Evolutionary conservation across 768 basidiomycete genomes (phyloP), one percentile per base, ranked within the genome.

Genomic region (Phylloporus sp.): DNA sequence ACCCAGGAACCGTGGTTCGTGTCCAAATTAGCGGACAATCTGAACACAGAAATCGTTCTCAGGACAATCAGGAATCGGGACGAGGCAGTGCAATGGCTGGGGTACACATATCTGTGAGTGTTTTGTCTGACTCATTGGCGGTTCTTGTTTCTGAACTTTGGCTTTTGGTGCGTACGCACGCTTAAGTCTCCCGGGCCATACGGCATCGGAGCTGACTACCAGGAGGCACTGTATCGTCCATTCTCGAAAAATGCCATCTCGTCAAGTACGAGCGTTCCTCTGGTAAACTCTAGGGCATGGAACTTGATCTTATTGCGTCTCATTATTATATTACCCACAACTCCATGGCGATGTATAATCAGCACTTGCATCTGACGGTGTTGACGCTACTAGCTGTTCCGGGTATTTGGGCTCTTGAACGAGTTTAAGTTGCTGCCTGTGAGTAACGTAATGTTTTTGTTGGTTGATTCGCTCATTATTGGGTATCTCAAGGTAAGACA

Each of bases 41-140:
- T 98, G 60, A 98, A 98, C 67, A 97, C 95, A 13, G 97, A 98
- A 74, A 88, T 98, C 38, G 95, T 98, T 1, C 76, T 97, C 16
- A 97, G 97, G 6, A 95, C 90, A 0, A 85, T 98, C 49, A 77
- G 97, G 58, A 98, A 97, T 70, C 78, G 95, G 20, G 94, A 98
- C 62, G 95, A 98, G 64, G 97, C 93, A 6, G 95, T 97, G 2
- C 91, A 97, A 64, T 98, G 95, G 95, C 72, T 97, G 11, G 94
- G 94, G 0, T 97, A 95, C 62, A 95, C 93, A 0, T 97, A 95
- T 68, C 66, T 94, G 88, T 92, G 64, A 45, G 44, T 77, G 16
- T 24, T n/a, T 58, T 18, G 13, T 43, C 38, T 48, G 39, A 27
- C 29, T 41, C 16, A 3, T 11, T n/a, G 31, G 22, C 9, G 32